These are phyloP conservation scores for Mollisiaceae sp. DNA, from an alignment of 2,329 filamentous ascomycete species.

Conservation along the genomic window DNA sequence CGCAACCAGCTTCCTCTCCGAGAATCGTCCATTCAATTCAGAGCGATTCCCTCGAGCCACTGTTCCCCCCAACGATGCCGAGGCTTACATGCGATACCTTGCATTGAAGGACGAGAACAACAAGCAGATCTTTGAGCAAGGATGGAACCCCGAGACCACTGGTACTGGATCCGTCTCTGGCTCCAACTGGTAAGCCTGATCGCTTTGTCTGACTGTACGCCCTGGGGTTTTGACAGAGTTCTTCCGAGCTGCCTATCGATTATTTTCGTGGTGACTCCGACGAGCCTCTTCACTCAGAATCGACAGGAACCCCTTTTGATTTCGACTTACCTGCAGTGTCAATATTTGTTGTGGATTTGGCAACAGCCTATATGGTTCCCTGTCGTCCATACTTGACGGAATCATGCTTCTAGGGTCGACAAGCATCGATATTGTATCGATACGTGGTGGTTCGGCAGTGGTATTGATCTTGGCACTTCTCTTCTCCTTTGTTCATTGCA, in stretches of 20 bases:
- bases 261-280: background rate
- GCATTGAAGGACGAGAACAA: conserved; percentile 30
- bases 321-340: background rate
- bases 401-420: background rate
- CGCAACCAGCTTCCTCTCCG: conserved; percentile 24
- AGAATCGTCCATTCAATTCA: conserved; percentile 32
- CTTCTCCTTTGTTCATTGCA: background rate
- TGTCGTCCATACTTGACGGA: background rate
- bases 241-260: background rate
- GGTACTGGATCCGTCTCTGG: conserved; percentile 28
- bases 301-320: background rate
- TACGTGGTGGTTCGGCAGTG: conserved; percentile 2
- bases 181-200: conserved; percentile 13
- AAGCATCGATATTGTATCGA: conserved; percentile 7
- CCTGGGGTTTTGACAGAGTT: background rate
- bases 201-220: background rate
- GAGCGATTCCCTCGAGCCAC: conserved; percentile 14
- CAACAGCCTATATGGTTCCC: background rate
- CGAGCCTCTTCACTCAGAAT: background rate
- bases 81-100: conserved; percentile 37
- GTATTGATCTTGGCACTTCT: background rate
- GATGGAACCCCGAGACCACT: conserved; percentile 29
- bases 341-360: background rate
- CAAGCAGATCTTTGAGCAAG: conserved; percentile 30
- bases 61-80: conserved; percentile 27